phyloP scores from a whole-genome alignment of 805 yeast species.

The Wickerhamiella brachini region DNA sequence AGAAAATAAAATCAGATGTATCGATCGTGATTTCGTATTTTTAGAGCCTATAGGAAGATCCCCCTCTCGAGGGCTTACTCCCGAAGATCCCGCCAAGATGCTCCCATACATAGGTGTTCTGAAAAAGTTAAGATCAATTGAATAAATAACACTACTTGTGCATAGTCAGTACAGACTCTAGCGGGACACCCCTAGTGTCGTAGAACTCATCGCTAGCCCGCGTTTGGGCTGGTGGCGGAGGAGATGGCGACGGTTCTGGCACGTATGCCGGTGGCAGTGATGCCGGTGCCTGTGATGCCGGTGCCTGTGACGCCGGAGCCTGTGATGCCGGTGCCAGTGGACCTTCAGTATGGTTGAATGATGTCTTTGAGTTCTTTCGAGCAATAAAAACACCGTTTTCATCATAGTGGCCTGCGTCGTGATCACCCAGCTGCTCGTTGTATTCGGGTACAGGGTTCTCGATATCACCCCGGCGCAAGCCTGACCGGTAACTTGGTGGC shows the following conservation, averaged over 20 bases:
- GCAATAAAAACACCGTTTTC: constrained; percentile 10
- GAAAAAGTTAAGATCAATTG: too few relatives aligned
- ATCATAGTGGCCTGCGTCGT: constrained; percentile 13
- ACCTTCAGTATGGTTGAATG: not conserved
- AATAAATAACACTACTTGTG: not conserved
- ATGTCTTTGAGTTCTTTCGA: not conserved
- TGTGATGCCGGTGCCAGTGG: too few relatives aligned
- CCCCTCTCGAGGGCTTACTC: too few relatives aligned
- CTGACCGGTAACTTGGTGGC: not conserved
- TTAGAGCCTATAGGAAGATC: too few relatives aligned
- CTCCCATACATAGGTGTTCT: too few relatives aligned
- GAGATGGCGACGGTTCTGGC: not conserved
- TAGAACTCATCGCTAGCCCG: not conserved
- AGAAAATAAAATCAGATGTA: too few relatives aligned
- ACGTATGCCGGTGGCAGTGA: not conserved
- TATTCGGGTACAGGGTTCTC: constrained; percentile 13
- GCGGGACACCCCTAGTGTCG: not conserved
- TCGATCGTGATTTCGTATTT: too few relatives aligned
- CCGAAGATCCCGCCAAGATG: too few relatives aligned
- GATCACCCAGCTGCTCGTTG: constrained; percentile 10
- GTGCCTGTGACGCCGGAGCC: too few relatives aligned
- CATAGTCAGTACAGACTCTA: not conserved
- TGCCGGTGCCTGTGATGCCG: too few relatives aligned
- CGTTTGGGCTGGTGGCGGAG: not conserved
- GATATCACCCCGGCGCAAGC: constrained; percentile 2